A percentile compares a stretch with the other conserved stretches of the same genome.
Conservation (phyloP, 768 basidiomycete genomes). For the Rhodotorula babjevae region DNA sequence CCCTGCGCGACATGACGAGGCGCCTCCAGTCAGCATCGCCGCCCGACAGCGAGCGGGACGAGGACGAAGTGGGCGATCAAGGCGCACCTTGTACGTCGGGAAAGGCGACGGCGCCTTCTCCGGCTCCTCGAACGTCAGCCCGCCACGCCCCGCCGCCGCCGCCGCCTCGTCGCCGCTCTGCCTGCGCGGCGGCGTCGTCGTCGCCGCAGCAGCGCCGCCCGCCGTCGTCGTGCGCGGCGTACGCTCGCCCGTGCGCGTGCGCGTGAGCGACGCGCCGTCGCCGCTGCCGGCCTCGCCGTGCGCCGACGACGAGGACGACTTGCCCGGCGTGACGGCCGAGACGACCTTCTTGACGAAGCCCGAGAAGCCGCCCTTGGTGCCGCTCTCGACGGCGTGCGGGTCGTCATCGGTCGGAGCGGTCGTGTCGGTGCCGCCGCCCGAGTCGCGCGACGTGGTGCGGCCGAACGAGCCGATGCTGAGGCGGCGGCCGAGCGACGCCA, state of each 20-base stretch:
- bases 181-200: background rate
- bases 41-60: background rate
- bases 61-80: too few relatives aligned
- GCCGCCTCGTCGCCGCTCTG: background rate
- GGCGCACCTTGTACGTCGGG: constrained; percentile 19
- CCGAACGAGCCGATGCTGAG: background rate
- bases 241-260: background rate
- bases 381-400: background rate
- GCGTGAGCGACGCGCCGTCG: background rate
- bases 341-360: constrained; percentile 21
- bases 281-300: background rate
- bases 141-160: background rate
- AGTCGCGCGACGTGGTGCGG: background rate
- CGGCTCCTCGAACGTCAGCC: constrained; percentile 9
- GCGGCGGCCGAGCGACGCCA: background rate
- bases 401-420: background rate
- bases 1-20: constrained; percentile 1
- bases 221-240: background rate
- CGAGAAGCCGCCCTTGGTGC: background rate
- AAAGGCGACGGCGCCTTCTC: background rate
- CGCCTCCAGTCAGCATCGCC: background rate
- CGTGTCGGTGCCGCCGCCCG: background rate
- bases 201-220: background rate
- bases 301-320: constrained; percentile 2
- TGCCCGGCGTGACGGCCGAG: constrained; percentile 11